Percentiles rank a stretch among this genome's conserved stretches.
These are phyloP conservation scores for Henckelia pumila DNA, from an alignment of 257 asterid genomes.

Conservation along the genomic window DNA sequence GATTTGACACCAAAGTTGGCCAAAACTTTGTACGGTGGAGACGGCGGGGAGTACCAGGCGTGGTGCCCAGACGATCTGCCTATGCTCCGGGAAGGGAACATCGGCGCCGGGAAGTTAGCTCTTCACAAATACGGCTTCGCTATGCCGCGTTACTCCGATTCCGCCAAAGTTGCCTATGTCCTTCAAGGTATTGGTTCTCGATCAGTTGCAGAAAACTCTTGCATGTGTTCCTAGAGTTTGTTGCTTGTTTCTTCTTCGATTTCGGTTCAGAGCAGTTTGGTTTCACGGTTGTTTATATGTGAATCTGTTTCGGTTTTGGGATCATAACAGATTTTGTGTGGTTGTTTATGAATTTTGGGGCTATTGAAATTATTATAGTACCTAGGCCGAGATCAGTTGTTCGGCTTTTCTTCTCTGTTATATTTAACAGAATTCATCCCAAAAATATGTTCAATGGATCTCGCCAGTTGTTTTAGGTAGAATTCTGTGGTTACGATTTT, in stretches of 20 bases:
- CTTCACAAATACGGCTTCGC: slow-evolving; percentile 48
- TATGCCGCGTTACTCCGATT: slow-evolving; percentile 53
- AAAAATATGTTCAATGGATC: too few species aligned
- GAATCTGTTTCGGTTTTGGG: background rate
- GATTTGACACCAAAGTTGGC: slow-evolving; percentile 51
- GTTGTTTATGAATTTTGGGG: background rate
- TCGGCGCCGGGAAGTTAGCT: slow-evolving; percentile 47
- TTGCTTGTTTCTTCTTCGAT: background rate
- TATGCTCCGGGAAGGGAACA: slow-evolving; percentile 53
- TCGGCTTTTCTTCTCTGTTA: background rate
- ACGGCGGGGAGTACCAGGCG: slow-evolving; percentile 47
- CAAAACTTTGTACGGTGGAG: slow-evolving; percentile 44
- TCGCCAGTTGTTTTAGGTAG: background rate
- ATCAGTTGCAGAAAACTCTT: background rate
- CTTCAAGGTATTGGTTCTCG: slow-evolving; percentile 43
- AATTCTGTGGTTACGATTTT: background rate
- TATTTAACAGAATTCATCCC: background rate
- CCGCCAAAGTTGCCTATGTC: slow-evolving; percentile 56
- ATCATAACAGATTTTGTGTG: background rate
- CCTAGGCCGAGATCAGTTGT: background rate
- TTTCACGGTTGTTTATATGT: background rate
- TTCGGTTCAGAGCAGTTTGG: background rate
- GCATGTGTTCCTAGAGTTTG: background rate
- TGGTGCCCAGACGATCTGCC: slow-evolving; percentile 48
- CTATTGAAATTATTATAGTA: too few species aligned